Base-by-base conservation (phyloP, 768 basidiomycete genomes). In the Serendipita indica region DNA sequence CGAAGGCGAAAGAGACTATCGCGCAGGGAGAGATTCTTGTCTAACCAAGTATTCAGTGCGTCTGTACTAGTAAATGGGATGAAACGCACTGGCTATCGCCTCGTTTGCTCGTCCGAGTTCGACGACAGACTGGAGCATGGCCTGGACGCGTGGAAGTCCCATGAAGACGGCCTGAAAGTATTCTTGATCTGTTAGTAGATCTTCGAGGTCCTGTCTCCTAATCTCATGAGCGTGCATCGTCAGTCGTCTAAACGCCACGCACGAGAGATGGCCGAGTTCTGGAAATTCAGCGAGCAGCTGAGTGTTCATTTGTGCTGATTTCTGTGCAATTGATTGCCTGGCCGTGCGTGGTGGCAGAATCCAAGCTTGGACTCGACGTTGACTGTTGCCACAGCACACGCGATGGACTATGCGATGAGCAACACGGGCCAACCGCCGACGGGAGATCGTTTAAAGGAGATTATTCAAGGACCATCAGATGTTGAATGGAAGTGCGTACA, bases 151-250 rank as follows among this genome's bases (percentile, higher is more conserved):
- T 2, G 81, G 73, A 7, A 94, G 71, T 1, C 87, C 81, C 69
- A 92, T 85, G 62, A 98, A 84, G 62, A 86, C 74, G 5, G 92
- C 86, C 68, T 93, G 86, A 63, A 93, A 92, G 68, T 92, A 92
- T 14, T 73, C 71, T 0, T 83, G 84, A 67, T 96, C 89, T 13
- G 77, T 75, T 20, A 96, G 72, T 3, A 96, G 72, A 66, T 93
- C 90, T 69, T 96, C 88, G n/a, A 98, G 76, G 65, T 92, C 90
- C 63, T 89, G 84, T 56, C 87, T 80, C 63, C 90, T 92, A 13
- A 13, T 39, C 18, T 12, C 18, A 13, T 18, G 13, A 12, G 37
- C 18, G 13, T 13, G 37, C 18, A 39, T 39, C 13, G 13, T 13
- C 13, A 39, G 37, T 13, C 13, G 13, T 13, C 13, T 18, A 39